A percentile compares a stretch with the other conserved stretches of the same genome.
These are phyloP conservation scores for Corymbia citriodora DNA, from an alignment of 441 rosid species.

Conservation along the genomic window DNA sequence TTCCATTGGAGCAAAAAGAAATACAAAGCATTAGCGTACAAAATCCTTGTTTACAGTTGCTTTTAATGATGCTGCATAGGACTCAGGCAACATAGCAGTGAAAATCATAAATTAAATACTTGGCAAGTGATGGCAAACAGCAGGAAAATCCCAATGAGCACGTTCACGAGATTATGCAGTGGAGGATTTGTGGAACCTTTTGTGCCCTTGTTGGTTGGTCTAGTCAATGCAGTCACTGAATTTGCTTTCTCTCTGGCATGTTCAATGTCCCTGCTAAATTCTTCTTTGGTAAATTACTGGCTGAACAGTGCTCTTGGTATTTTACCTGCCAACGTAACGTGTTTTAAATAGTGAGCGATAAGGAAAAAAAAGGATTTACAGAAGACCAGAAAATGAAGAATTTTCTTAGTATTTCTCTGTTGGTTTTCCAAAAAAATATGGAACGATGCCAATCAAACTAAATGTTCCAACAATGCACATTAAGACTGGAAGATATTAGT, in stretches of 20 bases:
- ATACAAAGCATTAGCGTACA: not conserved
- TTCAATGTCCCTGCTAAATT: not conserved
- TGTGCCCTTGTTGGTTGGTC: not conserved
- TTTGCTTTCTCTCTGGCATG: not conserved
- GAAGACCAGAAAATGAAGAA: not conserved
- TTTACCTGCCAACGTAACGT: not conserved
- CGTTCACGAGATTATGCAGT: not conserved
- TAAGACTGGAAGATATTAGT: not conserved
- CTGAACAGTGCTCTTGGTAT: not conserved
- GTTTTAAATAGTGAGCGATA: not conserved
- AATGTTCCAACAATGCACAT: not conserved
- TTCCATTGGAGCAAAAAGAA: not conserved
- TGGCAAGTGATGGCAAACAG: not conserved
- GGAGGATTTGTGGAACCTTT: not conserved
- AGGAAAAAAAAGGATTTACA: not conserved
- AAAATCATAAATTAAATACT: not conserved
- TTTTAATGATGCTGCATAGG: not conserved
- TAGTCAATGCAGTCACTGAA: not conserved
- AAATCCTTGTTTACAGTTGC: not conserved
- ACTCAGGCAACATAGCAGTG: not conserved
- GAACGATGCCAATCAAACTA: not conserved
- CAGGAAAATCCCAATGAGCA: not conserved
- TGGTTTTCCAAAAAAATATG: not conserved
- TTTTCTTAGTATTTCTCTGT: fast-evolving
- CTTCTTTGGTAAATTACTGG: not conserved